Conservation (phyloP, 73 alveolate species). For the Durusdinium trenchii region DNA sequence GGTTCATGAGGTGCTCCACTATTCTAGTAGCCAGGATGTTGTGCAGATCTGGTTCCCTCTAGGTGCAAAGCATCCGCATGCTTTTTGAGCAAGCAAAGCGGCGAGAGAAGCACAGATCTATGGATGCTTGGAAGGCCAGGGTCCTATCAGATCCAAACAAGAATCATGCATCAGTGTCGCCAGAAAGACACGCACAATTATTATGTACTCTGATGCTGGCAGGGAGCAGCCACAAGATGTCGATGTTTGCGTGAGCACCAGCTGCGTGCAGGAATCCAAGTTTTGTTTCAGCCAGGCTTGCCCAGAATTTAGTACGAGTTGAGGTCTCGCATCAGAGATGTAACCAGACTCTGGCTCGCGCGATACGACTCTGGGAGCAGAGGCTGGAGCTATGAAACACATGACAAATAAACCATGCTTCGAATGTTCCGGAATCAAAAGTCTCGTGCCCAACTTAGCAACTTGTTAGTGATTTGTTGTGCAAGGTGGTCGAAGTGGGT, state of each 20-base stretch:
- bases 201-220: background rate
- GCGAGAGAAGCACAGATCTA: background rate
- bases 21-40: background rate
- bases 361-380: background rate
- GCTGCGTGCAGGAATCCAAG: background rate
- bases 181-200: background rate
- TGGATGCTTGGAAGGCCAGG: slow-evolving; percentile 50
- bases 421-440: background rate
- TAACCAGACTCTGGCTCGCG: background rate
- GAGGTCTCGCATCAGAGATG: slow-evolving; percentile 24
- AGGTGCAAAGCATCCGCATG: slow-evolving; percentile 29
- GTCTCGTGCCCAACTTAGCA: too few species aligned
- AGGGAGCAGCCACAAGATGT: slow-evolving; percentile 27
- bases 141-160: background rate
- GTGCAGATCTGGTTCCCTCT: background rate
- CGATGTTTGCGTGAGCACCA: background rate
- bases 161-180: background rate
- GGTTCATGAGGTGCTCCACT: background rate
- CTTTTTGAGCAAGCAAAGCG: slow-evolving; percentile 25
- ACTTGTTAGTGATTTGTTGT: background rate
- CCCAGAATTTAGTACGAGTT: background rate
- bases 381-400: background rate
- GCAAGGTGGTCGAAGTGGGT: background rate
- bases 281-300: background rate
- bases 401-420: background rate